Evolutionary conservation across 2,329 filamentous ascomycete species (phyloP).

Genomic region (Gnomoniopsis smithogilvyi): DNA sequence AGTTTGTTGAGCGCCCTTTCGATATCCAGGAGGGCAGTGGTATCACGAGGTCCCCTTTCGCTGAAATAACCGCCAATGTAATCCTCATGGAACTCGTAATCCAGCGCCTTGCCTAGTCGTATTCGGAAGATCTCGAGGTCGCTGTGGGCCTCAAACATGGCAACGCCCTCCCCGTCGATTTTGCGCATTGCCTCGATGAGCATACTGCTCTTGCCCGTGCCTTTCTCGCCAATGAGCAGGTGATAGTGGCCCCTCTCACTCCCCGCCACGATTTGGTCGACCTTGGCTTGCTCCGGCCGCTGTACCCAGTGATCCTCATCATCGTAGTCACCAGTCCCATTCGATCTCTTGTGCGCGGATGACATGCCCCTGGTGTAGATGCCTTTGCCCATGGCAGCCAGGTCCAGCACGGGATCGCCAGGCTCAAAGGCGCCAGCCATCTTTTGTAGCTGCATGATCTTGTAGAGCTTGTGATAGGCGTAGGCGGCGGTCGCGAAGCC

Average conservation of each 20-base stretch:
- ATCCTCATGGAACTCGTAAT: slow-evolving; percentile 97
- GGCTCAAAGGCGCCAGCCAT: slow-evolving; percentile 90
- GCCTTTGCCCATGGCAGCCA: slow-evolving; percentile 66
- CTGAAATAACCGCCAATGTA: slow-evolving; percentile 96
- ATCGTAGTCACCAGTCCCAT: slow-evolving; percentile 20
- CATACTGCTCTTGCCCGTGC: slow-evolving; percentile 96
- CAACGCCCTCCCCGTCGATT: slow-evolving; percentile 80
- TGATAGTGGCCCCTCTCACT: slow-evolving; percentile 78
- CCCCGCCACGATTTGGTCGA: slow-evolving; percentile 82
- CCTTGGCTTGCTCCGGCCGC: slow-evolving; percentile 74
- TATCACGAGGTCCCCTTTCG: slow-evolving; percentile 87
- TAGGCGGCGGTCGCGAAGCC: slow-evolving; percentile 68
- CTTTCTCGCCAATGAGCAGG: slow-evolving; percentile 90
- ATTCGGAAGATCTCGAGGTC: slow-evolving; percentile 95
- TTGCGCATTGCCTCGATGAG: slow-evolving; percentile 92
- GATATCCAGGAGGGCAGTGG: slow-evolving; percentile 88
- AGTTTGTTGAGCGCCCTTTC: slow-evolving; percentile 97
- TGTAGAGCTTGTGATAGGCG: slow-evolving; percentile 81
- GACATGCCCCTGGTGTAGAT: slow-evolving; percentile 37
- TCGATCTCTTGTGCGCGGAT: slow-evolving; percentile 16
- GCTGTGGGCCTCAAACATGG: slow-evolving; percentile 95
- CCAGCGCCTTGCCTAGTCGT: slow-evolving; percentile 85
- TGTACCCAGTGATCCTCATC: slow-evolving; percentile 72
- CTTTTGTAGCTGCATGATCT: slow-evolving; percentile 84
- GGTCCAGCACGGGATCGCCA: slow-evolving; percentile 82